Evolutionary conservation across 331 rosid genomes (phyloP).

Genomic region (Cydonia oblonga): DNA sequence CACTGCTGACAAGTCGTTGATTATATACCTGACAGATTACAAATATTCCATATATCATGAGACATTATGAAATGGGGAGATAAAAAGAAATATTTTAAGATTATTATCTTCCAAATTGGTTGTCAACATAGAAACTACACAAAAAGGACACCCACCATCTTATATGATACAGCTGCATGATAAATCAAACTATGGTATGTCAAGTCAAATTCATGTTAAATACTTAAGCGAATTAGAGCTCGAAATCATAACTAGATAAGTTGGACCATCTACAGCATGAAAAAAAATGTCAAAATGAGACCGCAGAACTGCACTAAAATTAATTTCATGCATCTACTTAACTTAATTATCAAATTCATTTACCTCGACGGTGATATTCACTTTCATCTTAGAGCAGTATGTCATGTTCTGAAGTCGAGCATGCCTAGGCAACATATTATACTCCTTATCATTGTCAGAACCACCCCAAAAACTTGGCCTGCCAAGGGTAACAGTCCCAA

Average conservation of each 20-base stretch:
- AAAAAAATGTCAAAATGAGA: not conserved
- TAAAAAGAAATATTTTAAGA: not conserved
- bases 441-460: constrained; percentile 39
- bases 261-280: not conserved
- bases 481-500: constrained; percentile 63
- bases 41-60: constrained; percentile 9
- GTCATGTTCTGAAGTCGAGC: constrained; percentile 96
- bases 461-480: constrained; percentile 75
- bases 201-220: not conserved
- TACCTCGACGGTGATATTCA: constrained; percentile 53
- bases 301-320: not conserved
- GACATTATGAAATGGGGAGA: not conserved
- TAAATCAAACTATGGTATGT: not conserved
- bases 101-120: not conserved
- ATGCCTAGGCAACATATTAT: constrained; percentile 74
- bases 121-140: not conserved
- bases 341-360: not conserved
- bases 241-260: not conserved
- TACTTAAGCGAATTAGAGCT: not conserved
- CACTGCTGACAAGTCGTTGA: constrained; percentile 42
- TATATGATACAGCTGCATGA: not conserved
- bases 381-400: constrained; percentile 60
- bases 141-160: not conserved
- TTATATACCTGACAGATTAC: constrained; percentile 46
- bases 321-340: not conserved